Conservation (phyloP, 495 filamentous ascomycete genomes). For the Aspergillus diversus region DNA sequence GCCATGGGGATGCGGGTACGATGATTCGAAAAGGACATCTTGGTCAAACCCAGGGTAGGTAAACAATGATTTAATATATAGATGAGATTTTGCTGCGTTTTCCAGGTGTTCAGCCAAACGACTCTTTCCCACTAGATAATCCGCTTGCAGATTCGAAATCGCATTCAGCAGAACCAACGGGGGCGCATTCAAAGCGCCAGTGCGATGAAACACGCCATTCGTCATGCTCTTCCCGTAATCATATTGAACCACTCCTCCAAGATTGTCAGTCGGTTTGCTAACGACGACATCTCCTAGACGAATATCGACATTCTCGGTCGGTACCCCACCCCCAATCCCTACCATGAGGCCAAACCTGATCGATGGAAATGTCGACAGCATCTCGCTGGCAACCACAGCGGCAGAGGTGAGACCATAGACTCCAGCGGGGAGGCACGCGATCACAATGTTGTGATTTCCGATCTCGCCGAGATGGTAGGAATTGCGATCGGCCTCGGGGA, state of each 20-base stretch:
- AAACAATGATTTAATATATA: conserved; percentile 27
- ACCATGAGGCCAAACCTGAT: conserved; percentile 35
- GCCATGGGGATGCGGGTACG: conserved; percentile 10
- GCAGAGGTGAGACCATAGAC: conserved; percentile 32
- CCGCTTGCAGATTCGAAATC: conserved; percentile 26
- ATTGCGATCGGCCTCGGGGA: conserved; percentile 27
- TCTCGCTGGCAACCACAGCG: conserved; percentile 26
- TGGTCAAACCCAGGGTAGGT: conserved; percentile 20
- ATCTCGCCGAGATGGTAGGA: conserved; percentile 37
- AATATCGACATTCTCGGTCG: conserved; percentile 28
- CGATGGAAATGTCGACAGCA: conserved; percentile 27
- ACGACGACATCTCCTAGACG: conserved; percentile 42
- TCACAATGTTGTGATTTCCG: conserved; percentile 36
- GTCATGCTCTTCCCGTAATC: conserved; percentile 40
- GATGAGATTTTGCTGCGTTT: conserved; percentile 19
- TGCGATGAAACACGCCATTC: conserved; percentile 35
- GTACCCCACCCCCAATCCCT: conserved; percentile 41
- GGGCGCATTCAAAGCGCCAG: conserved; percentile 38
- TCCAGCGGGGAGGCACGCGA: conserved; percentile 33
- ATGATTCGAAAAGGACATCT: conserved; percentile 34
- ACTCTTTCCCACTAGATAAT: conserved; percentile 12
- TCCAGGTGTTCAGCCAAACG: conserved; percentile 23
- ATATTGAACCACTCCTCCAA: conserved; percentile 38
- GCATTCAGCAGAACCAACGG: conserved; percentile 34
- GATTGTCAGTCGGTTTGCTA: conserved; percentile 24